Base-by-base conservation (phyloP, 2,329 filamentous ascomycete species). In the Sclerotinia nivalis region DNA sequence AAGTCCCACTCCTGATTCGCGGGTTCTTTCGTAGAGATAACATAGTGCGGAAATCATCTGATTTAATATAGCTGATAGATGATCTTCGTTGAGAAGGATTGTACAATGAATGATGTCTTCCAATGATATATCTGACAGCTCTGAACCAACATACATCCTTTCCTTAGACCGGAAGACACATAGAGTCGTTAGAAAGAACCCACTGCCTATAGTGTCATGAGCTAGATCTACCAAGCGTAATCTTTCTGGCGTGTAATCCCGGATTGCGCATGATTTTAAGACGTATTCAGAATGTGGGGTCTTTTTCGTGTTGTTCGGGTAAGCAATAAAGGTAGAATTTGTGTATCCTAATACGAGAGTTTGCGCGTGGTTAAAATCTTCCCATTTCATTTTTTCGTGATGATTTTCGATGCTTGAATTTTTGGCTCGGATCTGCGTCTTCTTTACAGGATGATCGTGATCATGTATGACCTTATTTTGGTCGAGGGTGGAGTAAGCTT, bases 91-190 rank as follows among this genome's bases (percentile, higher is more conserved):
- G n/a, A 56, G 52, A 13, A 25, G 13, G n/a, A 56, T 45, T 28
- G n/a, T 56, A 13, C 52, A 25, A 31, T 56, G n/a, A 56, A 56
- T 56, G 31, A 56, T 56, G 18, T 56, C 52, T 25, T 56, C n/a
- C n/a, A 56, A 56, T 9, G 22, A 56, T 31, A 56, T 56, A 31
- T 56, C 52, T 31, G 52, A 56, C 31, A 56, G 31, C 9, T 56
- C n/a, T 31, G 52, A 56, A 25, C 52, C n/a, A 7, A 56, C 9
- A 56, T 56, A 56, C 5, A 56, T 25, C 10, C 31, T 56, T 31
- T 7, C 31, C 13, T 28, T 13, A 56, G 13, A 56, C n/a, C 18
- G 13, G 8, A 56, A 56, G 52, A 56, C n/a, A 56, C 18, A 56
- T 28, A 55, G 2, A 55, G n/a, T n/a, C n/a, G n/a, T n/a, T n/a